Evolutionary conservation across 805 yeast species (phyloP).

Genomic region (Candida pseudofarinosa): DNA sequence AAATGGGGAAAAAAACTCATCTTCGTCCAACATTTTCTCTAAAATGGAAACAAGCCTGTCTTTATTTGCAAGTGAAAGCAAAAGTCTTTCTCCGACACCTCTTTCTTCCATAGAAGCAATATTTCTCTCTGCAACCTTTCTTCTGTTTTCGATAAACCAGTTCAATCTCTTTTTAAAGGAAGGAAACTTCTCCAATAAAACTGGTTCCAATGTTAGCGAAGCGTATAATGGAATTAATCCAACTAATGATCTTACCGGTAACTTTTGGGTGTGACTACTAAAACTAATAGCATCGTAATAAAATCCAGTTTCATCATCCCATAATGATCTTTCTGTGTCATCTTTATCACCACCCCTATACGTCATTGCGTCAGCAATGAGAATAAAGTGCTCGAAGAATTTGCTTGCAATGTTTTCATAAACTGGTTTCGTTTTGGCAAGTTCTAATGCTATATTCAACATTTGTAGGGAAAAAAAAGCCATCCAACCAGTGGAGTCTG

Average conservation of each 20-base stretch:
- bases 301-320: constrained; percentile 88
- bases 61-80: constrained; percentile 74
- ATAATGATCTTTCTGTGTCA: constrained; percentile 56
- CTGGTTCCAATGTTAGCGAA: constrained; percentile 82
- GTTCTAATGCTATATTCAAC: constrained; percentile 88
- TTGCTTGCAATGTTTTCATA: constrained; percentile 93
- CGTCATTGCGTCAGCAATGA: constrained; percentile 93
- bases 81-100: constrained; percentile 79
- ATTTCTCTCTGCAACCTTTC: constrained; percentile 69
- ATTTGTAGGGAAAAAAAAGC: constrained; percentile 86
- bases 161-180: constrained; percentile 75
- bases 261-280: constrained; percentile 61
- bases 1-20: constrained; percentile 76
- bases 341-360: constrained; percentile 45
- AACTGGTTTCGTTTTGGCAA: constrained; percentile 78
- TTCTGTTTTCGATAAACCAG: constrained; percentile 76
- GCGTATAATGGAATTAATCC: constrained; percentile 92
- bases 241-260: constrained; percentile 85
- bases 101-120: constrained; percentile 77
- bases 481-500: constrained; percentile 98
- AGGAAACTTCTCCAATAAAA: constrained; percentile 70
- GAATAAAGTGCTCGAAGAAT: constrained; percentile 86
- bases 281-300: constrained; percentile 88
- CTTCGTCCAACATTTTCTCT: constrained; percentile 77
- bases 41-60: constrained; percentile 75